phyloP scores from a whole-genome alignment of 371 early-diverging fungal genomes.

The Mucor circinelloides region DNA sequence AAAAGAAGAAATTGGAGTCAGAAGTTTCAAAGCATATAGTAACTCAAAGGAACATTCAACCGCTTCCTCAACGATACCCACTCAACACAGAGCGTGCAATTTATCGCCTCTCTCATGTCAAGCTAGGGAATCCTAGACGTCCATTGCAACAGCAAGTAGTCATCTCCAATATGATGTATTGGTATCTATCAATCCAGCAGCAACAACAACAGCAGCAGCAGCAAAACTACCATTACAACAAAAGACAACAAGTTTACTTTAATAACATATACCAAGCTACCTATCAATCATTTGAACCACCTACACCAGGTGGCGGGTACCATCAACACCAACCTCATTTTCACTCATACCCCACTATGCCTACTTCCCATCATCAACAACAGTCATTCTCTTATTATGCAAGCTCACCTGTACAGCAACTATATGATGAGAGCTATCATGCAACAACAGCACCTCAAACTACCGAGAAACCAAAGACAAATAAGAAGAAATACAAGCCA shows the following conservation, averaged over 20 bases:
- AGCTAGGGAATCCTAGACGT: conserved; percentile 67
- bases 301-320: neutral
- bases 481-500: conserved; percentile 13
- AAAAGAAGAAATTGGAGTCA: neutral
- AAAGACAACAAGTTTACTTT: neutral
- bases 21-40: neutral
- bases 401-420: neutral
- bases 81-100: conserved; percentile 66
- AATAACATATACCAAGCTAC: conserved; percentile 7
- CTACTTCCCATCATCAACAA: neutral
- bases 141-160: conserved; percentile 75
- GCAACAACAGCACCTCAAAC: neutral
- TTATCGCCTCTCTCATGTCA: conserved; percentile 71
- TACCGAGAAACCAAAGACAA: neutral
- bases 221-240: neutral
- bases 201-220: neutral
- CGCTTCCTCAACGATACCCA: conserved; percentile 33
- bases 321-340: neutral
- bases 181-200: conserved; percentile 55
- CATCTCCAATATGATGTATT: conserved; percentile 80
- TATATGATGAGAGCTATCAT: neutral
- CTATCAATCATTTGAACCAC: conserved; percentile 6
- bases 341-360: neutral
- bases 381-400: neutral
- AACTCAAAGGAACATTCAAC: neutral